Evolutionary conservation across 140 eudicot species (phyloP).

Genomic region (Oenanthe javanica): DNA sequence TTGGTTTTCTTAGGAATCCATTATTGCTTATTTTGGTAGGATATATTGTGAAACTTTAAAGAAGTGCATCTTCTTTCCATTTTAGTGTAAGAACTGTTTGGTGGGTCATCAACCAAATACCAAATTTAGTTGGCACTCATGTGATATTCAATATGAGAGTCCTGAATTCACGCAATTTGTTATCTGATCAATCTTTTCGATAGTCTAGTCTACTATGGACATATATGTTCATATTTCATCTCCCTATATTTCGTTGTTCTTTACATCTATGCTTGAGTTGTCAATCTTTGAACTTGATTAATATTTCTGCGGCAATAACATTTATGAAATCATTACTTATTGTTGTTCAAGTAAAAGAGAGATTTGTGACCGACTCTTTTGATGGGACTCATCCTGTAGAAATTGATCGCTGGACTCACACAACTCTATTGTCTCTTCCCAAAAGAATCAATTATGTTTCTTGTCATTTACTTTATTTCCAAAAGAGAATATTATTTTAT

Average conservation of each 20-base stretch:
- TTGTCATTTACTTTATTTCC: neutral
- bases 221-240: neutral
- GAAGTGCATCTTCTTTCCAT: slow-evolving; percentile 1
- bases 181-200: neutral
- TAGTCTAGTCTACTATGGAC: neutral
- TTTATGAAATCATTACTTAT: neutral
- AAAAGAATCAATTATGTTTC: neutral
- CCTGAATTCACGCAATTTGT: neutral
- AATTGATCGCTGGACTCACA: neutral
- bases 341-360: neutral
- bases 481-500: neutral
- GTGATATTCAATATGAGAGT: neutral
- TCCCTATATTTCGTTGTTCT: neutral
- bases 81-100: neutral
- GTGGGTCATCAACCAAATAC: slow-evolving; percentile 1
- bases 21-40: slow-evolving; percentile 3
- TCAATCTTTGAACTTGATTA: neutral
- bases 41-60: neutral
- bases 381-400: slow-evolving; percentile 1
- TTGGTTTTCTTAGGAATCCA: slow-evolving; percentile 6
- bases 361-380: neutral
- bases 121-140: neutral
- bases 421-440: neutral
- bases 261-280: neutral
- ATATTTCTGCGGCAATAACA: neutral